phyloP scores from a whole-genome alignment of 108 stramenopile species.

The Cyclostephanos invisitatus region DNA sequence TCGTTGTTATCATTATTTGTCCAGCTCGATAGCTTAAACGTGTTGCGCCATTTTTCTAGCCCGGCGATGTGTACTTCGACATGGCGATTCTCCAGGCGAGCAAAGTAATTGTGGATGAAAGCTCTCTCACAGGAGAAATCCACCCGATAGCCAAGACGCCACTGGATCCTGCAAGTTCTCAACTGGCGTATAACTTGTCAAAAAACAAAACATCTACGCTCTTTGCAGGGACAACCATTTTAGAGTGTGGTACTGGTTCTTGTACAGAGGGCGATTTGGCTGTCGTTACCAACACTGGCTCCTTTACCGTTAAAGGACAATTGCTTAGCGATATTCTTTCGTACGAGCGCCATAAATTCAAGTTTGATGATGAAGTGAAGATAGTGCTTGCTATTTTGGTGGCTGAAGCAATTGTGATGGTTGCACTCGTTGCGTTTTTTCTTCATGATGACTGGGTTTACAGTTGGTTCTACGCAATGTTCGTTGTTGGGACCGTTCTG shows the following conservation, averaged over 20 bases:
- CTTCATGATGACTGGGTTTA: slow-evolving; percentile 56
- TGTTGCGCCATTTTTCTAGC: neutral
- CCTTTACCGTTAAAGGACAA: slow-evolving; percentile 66
- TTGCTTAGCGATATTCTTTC: slow-evolving; percentile 61
- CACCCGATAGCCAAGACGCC: slow-evolving; percentile 59
- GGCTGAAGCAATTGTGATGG: slow-evolving; percentile 50
- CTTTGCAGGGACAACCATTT: slow-evolving; percentile 61
- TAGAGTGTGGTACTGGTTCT: slow-evolving; percentile 47
- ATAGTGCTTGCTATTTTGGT: slow-evolving; percentile 54
- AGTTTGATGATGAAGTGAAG: slow-evolving; percentile 67
- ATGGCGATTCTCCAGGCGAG: slow-evolving; percentile 52
- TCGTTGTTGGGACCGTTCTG: slow-evolving; percentile 45
- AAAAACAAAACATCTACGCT: slow-evolving; percentile 57
- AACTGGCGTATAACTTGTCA: slow-evolving; percentile 28
- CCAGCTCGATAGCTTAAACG: neutral
- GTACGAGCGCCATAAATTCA: slow-evolving; percentile 67
- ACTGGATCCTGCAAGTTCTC: slow-evolving; percentile 39
- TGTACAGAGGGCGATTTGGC: slow-evolving; percentile 43
- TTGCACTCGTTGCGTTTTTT: slow-evolving; percentile 42
- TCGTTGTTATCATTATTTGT: neutral
- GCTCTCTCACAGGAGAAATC: slow-evolving; percentile 67
- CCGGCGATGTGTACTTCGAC: slow-evolving; percentile 59
- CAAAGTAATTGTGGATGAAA: slow-evolving; percentile 57
- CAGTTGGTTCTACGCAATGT: slow-evolving; percentile 60
- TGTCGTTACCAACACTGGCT: slow-evolving; percentile 60